Evolutionary conservation across 2,329 filamentous ascomycete species (phyloP), one percentile per base, ranked within the genome.

Genomic region (Malbranchea cinnamomea): DNA sequence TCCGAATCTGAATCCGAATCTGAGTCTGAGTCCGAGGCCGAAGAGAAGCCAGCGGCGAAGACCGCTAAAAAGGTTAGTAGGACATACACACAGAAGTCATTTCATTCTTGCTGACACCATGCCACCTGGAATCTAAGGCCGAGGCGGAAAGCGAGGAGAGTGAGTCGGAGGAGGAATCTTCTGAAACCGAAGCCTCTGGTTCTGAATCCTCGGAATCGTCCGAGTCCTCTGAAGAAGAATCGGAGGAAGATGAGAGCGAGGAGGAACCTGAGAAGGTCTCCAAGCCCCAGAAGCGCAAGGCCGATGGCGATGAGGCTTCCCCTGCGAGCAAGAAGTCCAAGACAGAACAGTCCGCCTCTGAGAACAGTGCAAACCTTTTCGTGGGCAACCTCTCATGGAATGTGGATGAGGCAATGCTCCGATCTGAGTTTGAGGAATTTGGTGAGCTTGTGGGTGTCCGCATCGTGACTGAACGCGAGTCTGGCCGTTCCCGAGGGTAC

Each of bases 311-410:
- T 26, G 44, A 52, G 27, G 47, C 50, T 8, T 18, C 23, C 18
- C 38, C 60, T 22, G 45, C 46, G 18, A 45, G 57, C 30, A 66
- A 67, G 53, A 81, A 83, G 67, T 59, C 70, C 48, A 84, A 82
- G 74, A 53, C 53, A 19, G 54, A 56, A 31, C 54, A 41, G 22
- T 53, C 52, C 25, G 54, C 52, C 31, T 50, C 46, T 40, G 54
- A 65, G 35, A 56, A 63, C 46, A 62, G 63, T 18, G 40, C 50
- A 42, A 92, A 84, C 47, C 74, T 94, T 31, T 94, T 92, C 57
- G 74, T 84, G 41, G 85, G 85, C 44, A 87, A 83, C 65, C 67
- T 94, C 40, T 83, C 80, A 59, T 94, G 84, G 84, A 81, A 76
- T 51, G 66, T 93, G 31, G 81, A 91, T 45, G 85, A 93, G 56